These are phyloP conservation scores for Suillus decipiens DNA, from an alignment of 768 basidiomycete species.

Conservation along the genomic window DNA sequence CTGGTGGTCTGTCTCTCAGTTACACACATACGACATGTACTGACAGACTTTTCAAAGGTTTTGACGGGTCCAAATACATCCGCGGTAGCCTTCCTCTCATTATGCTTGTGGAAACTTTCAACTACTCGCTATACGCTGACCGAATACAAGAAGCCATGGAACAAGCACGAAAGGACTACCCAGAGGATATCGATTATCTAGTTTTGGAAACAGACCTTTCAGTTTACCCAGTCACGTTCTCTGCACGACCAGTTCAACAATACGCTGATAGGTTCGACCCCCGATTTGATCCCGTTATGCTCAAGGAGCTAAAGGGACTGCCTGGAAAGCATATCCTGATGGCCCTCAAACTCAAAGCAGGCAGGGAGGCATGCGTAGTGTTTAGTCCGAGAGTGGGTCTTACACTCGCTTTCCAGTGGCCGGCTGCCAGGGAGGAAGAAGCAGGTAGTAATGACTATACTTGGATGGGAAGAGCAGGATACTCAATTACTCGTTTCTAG, in stretches of 20 bases:
- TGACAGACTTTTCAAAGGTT: background rate
- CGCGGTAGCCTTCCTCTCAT: conserved; percentile 4
- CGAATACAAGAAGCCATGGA: conserved; percentile 9
- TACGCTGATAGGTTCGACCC: background rate
- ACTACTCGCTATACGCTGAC: conserved; percentile 7
- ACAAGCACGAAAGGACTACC: background rate
- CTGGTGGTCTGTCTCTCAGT: conserved; percentile 1
- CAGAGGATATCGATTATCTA: background rate
- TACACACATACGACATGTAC: background rate
- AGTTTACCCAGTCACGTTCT: conserved; percentile 3
- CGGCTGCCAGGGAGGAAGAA: background rate
- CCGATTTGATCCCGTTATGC: background rate
- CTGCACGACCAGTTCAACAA: conserved; percentile 4
- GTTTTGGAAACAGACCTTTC: conserved; percentile 3
- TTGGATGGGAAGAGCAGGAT: background rate
- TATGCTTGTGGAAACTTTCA: conserved; percentile 5
- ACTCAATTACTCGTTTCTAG: background rate
- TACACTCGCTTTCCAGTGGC: conserved; percentile 8
- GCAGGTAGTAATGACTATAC: background rate
- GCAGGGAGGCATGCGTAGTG: background rate
- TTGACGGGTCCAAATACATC: background rate
- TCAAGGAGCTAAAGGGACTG: conserved; percentile 1
- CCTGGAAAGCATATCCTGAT: conserved; percentile 3
- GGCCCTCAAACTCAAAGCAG: conserved; percentile 5
- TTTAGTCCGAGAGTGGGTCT: conserved; percentile 5